These are phyloP conservation scores for Pneumocystis canis DNA, from an alignment of 1,139 yeast genomes.

Conservation along the genomic window DNA sequence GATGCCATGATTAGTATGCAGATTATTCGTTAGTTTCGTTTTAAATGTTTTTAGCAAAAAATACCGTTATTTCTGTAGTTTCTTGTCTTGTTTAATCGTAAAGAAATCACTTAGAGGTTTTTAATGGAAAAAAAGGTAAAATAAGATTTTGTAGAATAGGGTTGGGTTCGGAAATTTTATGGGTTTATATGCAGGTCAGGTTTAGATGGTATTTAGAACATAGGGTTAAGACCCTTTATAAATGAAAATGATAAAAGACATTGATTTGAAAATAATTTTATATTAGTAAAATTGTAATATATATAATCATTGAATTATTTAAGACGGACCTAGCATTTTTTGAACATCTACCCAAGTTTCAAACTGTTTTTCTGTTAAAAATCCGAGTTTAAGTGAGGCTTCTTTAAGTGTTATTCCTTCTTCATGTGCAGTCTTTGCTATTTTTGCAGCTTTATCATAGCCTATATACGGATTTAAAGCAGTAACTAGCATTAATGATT, in stretches of 20 bases:
- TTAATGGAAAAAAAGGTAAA: too few species aligned
- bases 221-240: too few species aligned
- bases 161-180: too few species aligned
- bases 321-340: constrained; percentile 79
- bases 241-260: too few species aligned
- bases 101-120: neutral
- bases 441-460: constrained; percentile 91
- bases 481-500: constrained; percentile 93
- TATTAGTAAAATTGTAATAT: neutral
- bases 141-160: too few species aligned
- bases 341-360: constrained; percentile 95
- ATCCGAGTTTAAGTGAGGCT: constrained; percentile 82
- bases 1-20: neutral
- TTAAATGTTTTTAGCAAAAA: neutral
- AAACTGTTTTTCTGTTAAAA: constrained; percentile 60
- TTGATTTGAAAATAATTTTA: too few species aligned
- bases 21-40: too few species aligned
- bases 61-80: neutral
- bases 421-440: constrained; percentile 96
- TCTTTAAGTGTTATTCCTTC: constrained; percentile 91
- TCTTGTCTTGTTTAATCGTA: neutral
- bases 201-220: too few species aligned
- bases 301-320: constrained; percentile 5
- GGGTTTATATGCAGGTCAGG: too few species aligned
- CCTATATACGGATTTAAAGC: constrained; percentile 98